Evolutionary conservation across 768 basidiomycete genomes (phyloP).

Genomic region (Gyrodon lividus): DNA sequence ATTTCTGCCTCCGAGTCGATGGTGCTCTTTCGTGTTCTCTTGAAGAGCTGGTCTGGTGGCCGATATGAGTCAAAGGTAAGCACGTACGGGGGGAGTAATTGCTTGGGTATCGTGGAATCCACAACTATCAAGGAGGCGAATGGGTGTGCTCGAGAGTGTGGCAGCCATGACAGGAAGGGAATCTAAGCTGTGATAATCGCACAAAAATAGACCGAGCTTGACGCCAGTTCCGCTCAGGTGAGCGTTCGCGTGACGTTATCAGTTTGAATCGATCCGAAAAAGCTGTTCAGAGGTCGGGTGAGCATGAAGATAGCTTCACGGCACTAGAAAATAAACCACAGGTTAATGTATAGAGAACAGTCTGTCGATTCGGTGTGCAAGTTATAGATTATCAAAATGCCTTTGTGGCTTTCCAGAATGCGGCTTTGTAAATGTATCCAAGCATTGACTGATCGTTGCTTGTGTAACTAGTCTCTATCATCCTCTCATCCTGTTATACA

Average conservation of each 20-base stretch:
- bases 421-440: conserved; percentile 78
- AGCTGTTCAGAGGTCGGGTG: not conserved
- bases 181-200: too few species aligned
- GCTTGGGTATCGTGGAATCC: not conserved
- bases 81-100: not conserved
- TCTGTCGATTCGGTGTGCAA: too few species aligned
- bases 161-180: not conserved
- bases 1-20: not conserved
- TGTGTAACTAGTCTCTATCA: conserved; percentile 83
- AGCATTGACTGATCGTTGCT: conserved; percentile 81
- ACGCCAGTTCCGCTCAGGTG: not conserved
- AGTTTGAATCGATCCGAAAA: not conserved
- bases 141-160: not conserved
- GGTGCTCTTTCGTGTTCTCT: not conserved
- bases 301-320: not conserved
- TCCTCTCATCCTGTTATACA: conserved; percentile 67
- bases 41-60: not conserved
- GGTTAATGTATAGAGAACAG: not conserved
- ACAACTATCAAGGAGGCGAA: not conserved
- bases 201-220: not conserved
- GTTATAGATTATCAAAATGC: not conserved
- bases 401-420: conserved; percentile 80
- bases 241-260: not conserved
- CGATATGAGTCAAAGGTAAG: not conserved
- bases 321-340: too few species aligned